A percentile compares a stretch with the other conserved stretches of the same genome.
These are phyloP conservation scores for Protomyces macrosporus DNA, from an alignment of 1,139 yeast species.

Conservation along the genomic window DNA sequence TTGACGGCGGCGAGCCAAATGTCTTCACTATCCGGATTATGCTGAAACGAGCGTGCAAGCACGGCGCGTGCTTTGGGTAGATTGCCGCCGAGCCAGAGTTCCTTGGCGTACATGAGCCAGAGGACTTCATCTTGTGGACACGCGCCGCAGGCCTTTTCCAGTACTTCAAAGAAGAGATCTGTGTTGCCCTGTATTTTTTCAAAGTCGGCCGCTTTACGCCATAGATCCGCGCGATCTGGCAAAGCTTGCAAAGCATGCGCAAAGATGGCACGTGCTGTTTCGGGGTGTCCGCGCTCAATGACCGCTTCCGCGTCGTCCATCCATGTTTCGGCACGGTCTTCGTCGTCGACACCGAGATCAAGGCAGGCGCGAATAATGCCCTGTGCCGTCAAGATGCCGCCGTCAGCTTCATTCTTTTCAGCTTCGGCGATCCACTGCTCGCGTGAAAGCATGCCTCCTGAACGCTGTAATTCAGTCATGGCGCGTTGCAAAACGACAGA, in stretches of 20 bases:
- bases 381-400: constrained; percentile 38
- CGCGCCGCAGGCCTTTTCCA: constrained; percentile 48
- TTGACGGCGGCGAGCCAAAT: constrained; percentile 70
- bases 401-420: constrained; percentile 40
- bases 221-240: constrained; percentile 50
- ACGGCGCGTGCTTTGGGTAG: constrained; percentile 51
- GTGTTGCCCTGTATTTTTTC: constrained; percentile 42
- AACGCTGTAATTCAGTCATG: constrained; percentile 43
- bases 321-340: constrained; percentile 38
- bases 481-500: constrained; percentile 51
- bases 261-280: constrained; percentile 49
- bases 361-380: constrained; percentile 39
- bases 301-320: constrained; percentile 40
- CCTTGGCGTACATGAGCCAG: constrained; percentile 68
- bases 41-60: constrained; percentile 47
- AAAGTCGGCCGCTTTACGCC: constrained; percentile 52
- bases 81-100: constrained; percentile 52
- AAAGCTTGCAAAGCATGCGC: constrained; percentile 45
- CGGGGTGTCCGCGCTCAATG: constrained; percentile 36
- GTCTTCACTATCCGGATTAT: constrained; percentile 47
- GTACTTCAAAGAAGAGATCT: constrained; percentile 45
- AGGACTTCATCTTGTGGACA: constrained; percentile 52
- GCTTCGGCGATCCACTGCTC: constrained; percentile 51
- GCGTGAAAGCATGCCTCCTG: constrained; percentile 38
- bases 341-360: constrained; percentile 38